Evolutionary conservation across 352 stramenopile genomes (phyloP).

Genomic region (Pythium aristosporum): DNA sequence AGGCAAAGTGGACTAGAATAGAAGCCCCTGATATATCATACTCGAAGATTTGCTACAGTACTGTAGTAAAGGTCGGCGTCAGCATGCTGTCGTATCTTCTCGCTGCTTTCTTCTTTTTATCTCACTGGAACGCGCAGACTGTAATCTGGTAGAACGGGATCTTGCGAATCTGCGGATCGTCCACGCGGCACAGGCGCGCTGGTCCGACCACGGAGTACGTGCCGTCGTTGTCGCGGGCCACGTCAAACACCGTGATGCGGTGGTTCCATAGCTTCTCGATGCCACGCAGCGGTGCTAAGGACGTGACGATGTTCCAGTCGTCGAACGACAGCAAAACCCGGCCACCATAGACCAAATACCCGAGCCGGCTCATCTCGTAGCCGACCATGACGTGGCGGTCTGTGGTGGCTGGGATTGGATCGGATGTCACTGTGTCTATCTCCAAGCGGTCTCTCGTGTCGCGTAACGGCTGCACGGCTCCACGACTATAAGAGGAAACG

Average conservation of each 20-base stretch:
- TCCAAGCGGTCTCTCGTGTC: neutral
- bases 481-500: neutral
- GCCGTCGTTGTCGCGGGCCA: neutral
- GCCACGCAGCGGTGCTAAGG: conserved; percentile 7
- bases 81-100: too few relatives aligned
- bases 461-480: neutral
- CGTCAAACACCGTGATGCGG: conserved; percentile 15
- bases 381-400: conserved; percentile 3
- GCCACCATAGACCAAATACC: conserved; percentile 20
- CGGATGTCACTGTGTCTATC: too few relatives aligned
- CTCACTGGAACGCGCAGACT: conserved; percentile 1
- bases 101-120: neutral
- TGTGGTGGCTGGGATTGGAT: neutral
- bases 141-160: conserved; percentile 15
- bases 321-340: conserved; percentile 18
- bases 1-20: too few relatives aligned
- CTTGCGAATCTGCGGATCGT: conserved; percentile 7
- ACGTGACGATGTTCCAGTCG: conserved; percentile 23
- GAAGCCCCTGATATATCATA: too few relatives aligned
- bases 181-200: conserved; percentile 9
- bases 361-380: conserved; percentile 18
- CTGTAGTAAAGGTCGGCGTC: too few relatives aligned
- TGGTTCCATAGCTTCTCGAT: conserved; percentile 24
- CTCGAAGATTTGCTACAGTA: too few relatives aligned
- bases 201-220: conserved; percentile 1